Conservation (phyloP, 2,329 filamentous ascomycete genomes). For the Neonectria faginata region DNA sequence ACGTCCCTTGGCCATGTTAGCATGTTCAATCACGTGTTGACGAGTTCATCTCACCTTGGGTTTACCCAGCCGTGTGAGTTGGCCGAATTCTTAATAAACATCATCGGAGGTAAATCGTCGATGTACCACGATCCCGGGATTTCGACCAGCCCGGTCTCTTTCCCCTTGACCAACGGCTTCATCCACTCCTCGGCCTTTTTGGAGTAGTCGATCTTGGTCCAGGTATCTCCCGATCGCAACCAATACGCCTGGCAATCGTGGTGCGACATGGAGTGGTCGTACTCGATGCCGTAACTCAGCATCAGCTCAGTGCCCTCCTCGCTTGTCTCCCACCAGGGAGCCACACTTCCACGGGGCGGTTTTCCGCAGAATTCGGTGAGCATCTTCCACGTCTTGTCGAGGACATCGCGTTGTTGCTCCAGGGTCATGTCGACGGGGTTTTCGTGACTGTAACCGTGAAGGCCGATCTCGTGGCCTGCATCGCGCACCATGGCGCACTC, state of each 20-base stretch:
- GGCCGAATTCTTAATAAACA: constrained; percentile 75
- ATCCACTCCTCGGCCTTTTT: constrained; percentile 44
- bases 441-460: constrained; percentile 81
- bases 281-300: constrained; percentile 75
- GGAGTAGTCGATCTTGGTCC: constrained; percentile 76
- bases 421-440: constrained; percentile 78
- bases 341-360: constrained; percentile 77
- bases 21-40: no score
- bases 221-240: constrained; percentile 71
- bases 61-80: constrained; percentile 72
- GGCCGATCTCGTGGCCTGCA: constrained; percentile 62
- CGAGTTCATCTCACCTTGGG: constrained; percentile 47
- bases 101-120: constrained; percentile 75
- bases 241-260: constrained; percentile 73
- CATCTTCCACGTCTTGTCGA: constrained; percentile 79
- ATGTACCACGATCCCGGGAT: constrained; percentile 73
- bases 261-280: constrained; percentile 71
- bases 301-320: constrained; percentile 75
- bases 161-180: constrained; percentile 68
- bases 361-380: constrained; percentile 77
- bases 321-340: constrained; percentile 80
- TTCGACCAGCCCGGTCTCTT: constrained; percentile 72
- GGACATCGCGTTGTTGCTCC: constrained; percentile 80
- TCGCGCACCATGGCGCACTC: constrained; percentile 60
- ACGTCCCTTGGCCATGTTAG: constrained; percentile 55